A percentile compares a stretch with the other conserved stretches of the same genome.
Evolutionary conservation across 2,329 filamentous ascomycete genomes (phyloP).

Genomic region (Celoporthe dispersa): DNA sequence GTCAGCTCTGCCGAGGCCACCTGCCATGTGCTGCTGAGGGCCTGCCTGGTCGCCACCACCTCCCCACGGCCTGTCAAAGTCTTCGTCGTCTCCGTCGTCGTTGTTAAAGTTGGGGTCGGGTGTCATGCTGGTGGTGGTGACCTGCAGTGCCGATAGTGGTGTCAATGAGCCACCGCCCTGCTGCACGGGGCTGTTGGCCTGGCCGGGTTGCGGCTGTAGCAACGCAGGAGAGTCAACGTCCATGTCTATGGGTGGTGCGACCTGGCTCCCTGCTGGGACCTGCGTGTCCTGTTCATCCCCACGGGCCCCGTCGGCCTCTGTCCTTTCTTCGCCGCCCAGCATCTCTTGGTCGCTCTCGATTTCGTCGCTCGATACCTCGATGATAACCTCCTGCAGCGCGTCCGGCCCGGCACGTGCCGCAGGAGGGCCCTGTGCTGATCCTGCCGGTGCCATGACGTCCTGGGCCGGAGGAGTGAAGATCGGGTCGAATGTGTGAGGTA

Average conservation of each 20-base stretch:
- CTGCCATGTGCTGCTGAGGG: not conserved
- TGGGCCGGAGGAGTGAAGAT: not conserved
- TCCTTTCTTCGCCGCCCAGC: not conserved
- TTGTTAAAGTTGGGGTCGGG: not conserved
- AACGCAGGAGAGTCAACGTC: not conserved
- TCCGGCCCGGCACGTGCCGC: not conserved
- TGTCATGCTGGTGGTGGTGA: not conserved
- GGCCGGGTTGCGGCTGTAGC: not conserved
- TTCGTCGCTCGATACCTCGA: conserved; percentile 13
- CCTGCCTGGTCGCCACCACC: no score
- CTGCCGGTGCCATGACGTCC: not conserved
- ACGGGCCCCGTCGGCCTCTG: conserved; percentile 1
- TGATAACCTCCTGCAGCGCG: not conserved
- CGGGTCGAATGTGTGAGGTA: not conserved
- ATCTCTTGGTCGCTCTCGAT: conserved; percentile 7
- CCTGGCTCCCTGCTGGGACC: not conserved
- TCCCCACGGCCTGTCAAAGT: not conserved
- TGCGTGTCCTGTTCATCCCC: not conserved
- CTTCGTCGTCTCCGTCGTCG: not conserved
- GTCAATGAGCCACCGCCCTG: not conserved
- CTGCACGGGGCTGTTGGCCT: not conserved
- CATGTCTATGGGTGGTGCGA: not conserved
- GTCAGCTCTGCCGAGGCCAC: not conserved
- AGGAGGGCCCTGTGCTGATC: not conserved
- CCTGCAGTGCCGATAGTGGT: not conserved